These are phyloP conservation scores for Pneumocystis jirovecii DNA, from an alignment of 1,139 yeast species.

Conservation along the genomic window DNA sequence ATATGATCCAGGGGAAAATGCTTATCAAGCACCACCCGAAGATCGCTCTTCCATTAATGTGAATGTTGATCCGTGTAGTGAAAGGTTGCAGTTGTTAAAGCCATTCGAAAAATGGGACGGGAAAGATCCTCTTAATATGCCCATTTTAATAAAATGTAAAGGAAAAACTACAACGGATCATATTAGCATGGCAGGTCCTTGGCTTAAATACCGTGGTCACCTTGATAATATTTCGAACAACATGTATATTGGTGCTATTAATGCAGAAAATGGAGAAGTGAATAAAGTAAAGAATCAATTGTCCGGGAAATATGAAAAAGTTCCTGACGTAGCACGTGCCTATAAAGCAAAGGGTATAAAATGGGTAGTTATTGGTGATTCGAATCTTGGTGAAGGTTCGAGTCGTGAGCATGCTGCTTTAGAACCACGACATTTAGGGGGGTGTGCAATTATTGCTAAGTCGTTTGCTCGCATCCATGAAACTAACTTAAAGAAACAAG, in stretches of 20 bases:
- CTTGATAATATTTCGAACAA: constrained; percentile 96
- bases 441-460: constrained; percentile 89
- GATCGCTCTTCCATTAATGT: constrained; percentile 69
- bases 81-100: constrained; percentile 74
- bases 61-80: constrained; percentile 69
- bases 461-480: constrained; percentile 96
- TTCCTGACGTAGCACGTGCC: constrained; percentile 88
- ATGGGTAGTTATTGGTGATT: constrained; percentile 99
- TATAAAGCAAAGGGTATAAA: constrained; percentile 52
- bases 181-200: constrained; percentile 99
- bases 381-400: constrained; percentile 99
- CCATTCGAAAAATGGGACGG: constrained; percentile 96
- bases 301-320: constrained; percentile 89
- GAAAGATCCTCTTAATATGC: constrained; percentile 76
- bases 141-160: constrained; percentile 87
- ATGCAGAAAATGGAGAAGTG: constrained; percentile 92
- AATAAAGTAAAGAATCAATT: constrained; percentile 77
- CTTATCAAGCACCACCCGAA: constrained; percentile 94
- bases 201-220: constrained; percentile 99
- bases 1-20: constrained; percentile 87
- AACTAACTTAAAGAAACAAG: constrained; percentile 94
- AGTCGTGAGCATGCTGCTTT: constrained; percentile 99
- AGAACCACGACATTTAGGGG: constrained; percentile 99
- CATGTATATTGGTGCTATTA: constrained; percentile 98
- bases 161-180: constrained; percentile 99